These are phyloP conservation scores for Alternaria hordeiaustralica DNA, from an alignment of 2,329 filamentous ascomycete species.

Conservation along the genomic window DNA sequence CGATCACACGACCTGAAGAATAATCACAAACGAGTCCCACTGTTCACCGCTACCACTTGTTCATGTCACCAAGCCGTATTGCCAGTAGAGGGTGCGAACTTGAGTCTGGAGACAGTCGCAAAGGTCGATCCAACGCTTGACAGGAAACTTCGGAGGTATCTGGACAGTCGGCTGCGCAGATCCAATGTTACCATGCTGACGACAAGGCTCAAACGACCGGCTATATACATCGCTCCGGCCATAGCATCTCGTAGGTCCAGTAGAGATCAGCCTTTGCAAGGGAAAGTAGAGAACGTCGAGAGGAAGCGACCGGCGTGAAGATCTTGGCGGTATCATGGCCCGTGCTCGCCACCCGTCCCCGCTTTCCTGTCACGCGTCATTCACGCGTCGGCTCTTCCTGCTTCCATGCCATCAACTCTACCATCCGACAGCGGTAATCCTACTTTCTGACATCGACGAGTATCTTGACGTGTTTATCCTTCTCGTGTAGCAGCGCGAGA, in stretches of 20 bases:
- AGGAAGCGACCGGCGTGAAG: neutral
- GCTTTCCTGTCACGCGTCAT: neutral
- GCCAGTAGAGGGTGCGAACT: neutral
- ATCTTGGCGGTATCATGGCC: neutral
- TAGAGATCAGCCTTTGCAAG: neutral
- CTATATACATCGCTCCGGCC: neutral
- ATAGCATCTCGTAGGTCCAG: neutral
- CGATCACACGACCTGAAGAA: neutral
- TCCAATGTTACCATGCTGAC: neutral
- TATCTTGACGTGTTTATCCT: neutral
- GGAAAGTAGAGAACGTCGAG: neutral
- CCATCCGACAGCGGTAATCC: neutral
- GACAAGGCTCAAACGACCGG: neutral
- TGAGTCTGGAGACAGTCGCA: neutral
- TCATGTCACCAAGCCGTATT: neutral
- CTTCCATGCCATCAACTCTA: neutral
- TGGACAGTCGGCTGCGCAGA: neutral
- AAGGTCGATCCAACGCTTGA: neutral
- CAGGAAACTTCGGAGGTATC: neutral
- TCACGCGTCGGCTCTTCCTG: neutral
- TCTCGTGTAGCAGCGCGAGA: neutral
- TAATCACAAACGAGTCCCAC: neutral
- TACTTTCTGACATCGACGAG: neutral
- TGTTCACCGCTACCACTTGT: neutral
- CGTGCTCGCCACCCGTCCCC: neutral